Conservation (phyloP, 805 yeast species). For the Saturnispora dispora region DNA sequence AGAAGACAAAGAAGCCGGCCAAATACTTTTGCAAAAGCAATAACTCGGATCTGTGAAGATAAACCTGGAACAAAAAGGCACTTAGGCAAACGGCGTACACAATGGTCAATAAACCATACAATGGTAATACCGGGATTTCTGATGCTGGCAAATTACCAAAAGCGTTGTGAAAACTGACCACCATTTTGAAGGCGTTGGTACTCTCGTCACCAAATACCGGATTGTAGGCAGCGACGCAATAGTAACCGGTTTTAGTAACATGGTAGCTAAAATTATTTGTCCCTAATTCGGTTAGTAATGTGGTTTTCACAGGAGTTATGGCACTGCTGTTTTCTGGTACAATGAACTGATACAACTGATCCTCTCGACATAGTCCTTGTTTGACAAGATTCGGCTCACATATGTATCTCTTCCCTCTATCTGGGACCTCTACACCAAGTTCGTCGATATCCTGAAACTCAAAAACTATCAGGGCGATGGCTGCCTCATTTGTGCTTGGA, state of each 20-base stretch:
- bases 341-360: constrained; percentile 55
- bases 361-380: constrained; percentile 43
- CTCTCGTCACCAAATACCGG: constrained; percentile 23
- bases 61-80: constrained; percentile 78
- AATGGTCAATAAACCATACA: constrained; percentile 78
- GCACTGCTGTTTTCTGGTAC: constrained; percentile 32
- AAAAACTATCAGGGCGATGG: constrained; percentile 63
- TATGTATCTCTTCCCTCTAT: constrained; percentile 46
- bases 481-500: constrained; percentile 32
- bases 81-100: constrained; percentile 74
- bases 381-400: constrained; percentile 68
- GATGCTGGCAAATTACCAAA: constrained; percentile 84
- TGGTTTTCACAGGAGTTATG: constrained; percentile 48
- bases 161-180: constrained; percentile 82
- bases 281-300: constrained; percentile 48
- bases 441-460: constrained; percentile 71
- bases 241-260: constrained; percentile 75
- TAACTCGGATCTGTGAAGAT: constrained; percentile 77
- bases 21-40: constrained; percentile 86
- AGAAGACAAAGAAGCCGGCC: constrained; percentile 73
- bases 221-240: constrained; percentile 73
- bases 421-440: constrained; percentile 46
- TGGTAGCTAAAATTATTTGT: constrained; percentile 52
- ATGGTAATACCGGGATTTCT: constrained; percentile 83
- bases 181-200: constrained; percentile 43